Evolutionary conservation across 768 basidiomycete genomes (phyloP).

Genomic region (Pulveroboletus sp.): DNA sequence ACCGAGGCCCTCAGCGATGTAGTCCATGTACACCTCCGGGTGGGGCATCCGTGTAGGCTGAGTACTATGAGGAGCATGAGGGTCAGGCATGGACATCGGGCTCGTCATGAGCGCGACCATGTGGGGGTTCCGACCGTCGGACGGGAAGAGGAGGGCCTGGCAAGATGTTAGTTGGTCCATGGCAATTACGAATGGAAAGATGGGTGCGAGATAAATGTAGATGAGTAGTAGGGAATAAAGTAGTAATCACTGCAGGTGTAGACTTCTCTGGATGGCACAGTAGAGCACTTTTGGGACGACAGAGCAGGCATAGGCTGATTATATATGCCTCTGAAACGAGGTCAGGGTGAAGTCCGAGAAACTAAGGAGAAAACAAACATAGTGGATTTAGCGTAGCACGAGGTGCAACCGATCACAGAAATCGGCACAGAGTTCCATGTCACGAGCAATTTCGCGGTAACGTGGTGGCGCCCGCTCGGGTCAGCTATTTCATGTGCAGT

Average conservation of each 20-base stretch:
- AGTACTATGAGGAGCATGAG: conserved; percentile 43
- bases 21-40: conserved; percentile 84
- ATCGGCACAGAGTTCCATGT: conserved; percentile 14
- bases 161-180: conserved; percentile 67
- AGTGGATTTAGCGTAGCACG: conserved; percentile 34
- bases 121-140: conserved; percentile 71
- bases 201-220: conserved; percentile 15
- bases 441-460: conserved; percentile 4
- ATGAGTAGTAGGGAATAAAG: conserved; percentile 18
- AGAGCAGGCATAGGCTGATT: conserved; percentile 20
- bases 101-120: conserved; percentile 74
- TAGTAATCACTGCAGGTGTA: conserved; percentile 14
- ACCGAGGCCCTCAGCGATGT: conserved; percentile 70
- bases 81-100: conserved; percentile 42
- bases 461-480: conserved; percentile 2
- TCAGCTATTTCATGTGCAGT: conserved; percentile 15
- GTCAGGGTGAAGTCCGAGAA: conserved; percentile 31
- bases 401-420: conserved; percentile 29
- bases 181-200: conserved; percentile 12
- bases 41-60: conserved; percentile 66
- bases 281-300: conserved; percentile 19
- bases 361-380: conserved; percentile 24
- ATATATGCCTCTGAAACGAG: conserved; percentile 39
- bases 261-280: conserved; percentile 20
- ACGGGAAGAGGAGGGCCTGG: conserved; percentile 73